Percentiles rank a stretch among this genome's conserved stretches.
These are phyloP conservation scores for Pythium volutum DNA, from an alignment of 352 stramenopile species.

Conservation along the genomic window DNA sequence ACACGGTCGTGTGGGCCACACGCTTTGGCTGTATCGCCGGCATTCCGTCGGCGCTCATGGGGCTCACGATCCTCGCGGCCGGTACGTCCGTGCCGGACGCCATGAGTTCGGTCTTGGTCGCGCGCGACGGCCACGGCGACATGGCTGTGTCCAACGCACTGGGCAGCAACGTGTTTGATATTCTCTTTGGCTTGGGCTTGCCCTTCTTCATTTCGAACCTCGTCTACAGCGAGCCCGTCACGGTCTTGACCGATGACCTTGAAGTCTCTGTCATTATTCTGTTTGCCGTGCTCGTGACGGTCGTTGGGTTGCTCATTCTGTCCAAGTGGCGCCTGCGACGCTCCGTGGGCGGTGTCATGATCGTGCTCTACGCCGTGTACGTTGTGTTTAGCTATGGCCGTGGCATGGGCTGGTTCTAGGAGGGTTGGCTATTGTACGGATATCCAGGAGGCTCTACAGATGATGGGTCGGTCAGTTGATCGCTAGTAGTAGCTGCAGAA, in stretches of 20 bases:
- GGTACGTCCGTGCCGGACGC: constrained; percentile 80
- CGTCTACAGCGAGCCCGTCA: constrained; percentile 53
- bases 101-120: constrained; percentile 75
- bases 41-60: constrained; percentile 71
- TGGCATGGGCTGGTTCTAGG: constrained; percentile 48
- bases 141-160: constrained; percentile 84
- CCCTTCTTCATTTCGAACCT: constrained; percentile 82
- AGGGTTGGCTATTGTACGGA: too few relatives aligned
- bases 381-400: constrained; percentile 59
- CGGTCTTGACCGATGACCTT: constrained; percentile 46
- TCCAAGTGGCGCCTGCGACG: constrained; percentile 55
- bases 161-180: constrained; percentile 86
- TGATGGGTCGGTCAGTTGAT: too few relatives aligned
- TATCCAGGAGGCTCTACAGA: too few relatives aligned
- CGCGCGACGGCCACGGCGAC: constrained; percentile 72
- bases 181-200: constrained; percentile 68
- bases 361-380: constrained; percentile 49
- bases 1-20: constrained; percentile 55
- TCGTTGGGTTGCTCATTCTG: constrained; percentile 46
- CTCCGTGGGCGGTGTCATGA: constrained; percentile 35
- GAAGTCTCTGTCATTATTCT: constrained; percentile 63
- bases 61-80: constrained; percentile 75
- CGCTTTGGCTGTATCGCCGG: constrained; percentile 65
- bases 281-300: constrained; percentile 55
- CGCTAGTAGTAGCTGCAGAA: too few relatives aligned